A percentile compares a stretch with the other conserved stretches of the same genome.
Conservation (phyloP, 2,329 filamentous ascomycete genomes). For the Colletotrichum cereale region DNA sequence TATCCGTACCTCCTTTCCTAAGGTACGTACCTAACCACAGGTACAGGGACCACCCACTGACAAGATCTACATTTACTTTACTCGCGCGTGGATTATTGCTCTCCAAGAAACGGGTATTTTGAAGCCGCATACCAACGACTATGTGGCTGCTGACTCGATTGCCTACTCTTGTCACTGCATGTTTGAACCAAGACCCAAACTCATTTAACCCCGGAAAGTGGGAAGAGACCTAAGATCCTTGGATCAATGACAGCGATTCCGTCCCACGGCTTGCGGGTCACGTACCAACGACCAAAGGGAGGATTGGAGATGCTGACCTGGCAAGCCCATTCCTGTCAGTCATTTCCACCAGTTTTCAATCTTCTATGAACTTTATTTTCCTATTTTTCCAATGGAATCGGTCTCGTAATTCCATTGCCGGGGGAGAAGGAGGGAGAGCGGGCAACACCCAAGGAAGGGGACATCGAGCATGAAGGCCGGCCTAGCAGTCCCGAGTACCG, state of each 20-base stretch:
- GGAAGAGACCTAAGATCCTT: not conserved
- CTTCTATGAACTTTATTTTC: not conserved
- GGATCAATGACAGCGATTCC: not conserved
- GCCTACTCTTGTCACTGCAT: not conserved
- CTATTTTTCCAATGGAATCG: too few species aligned
- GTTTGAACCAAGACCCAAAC: not conserved
- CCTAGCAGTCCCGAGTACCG: too few species aligned
- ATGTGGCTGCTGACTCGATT: not conserved
- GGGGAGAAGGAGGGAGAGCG: too few species aligned
- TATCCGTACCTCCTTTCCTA: too few species aligned
- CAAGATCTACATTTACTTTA: not conserved
- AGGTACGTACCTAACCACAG: too few species aligned
- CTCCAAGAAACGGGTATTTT: not conserved
- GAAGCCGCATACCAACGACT: not conserved
- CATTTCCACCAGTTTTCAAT: too few species aligned
- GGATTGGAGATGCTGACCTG: not conserved
- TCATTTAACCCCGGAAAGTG: not conserved
- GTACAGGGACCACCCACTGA: too few species aligned
- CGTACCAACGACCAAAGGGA: not conserved
- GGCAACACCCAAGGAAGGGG: too few species aligned
- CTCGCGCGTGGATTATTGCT: too few species aligned
- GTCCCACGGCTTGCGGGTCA: not conserved
- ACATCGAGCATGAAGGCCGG: too few species aligned
- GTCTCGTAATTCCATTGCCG: too few species aligned
- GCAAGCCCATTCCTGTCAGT: not conserved